Evolutionary conservation across 129 eudicot species (phyloP).

Genomic region (Chrysanthemum makinoi): DNA sequence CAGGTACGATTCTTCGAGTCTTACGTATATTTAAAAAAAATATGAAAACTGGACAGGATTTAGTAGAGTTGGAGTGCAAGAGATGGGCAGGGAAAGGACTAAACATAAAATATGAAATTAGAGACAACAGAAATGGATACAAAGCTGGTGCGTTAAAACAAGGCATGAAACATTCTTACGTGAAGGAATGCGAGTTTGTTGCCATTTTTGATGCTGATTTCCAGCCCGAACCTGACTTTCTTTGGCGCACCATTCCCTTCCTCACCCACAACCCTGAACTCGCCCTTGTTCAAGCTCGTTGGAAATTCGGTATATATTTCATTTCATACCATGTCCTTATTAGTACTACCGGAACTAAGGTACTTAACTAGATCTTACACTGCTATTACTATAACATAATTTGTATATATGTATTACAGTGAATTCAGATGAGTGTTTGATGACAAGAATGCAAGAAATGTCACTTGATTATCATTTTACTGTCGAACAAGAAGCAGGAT

Average conservation of each 20-base stretch:
- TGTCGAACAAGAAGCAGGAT: conserved; percentile 97
- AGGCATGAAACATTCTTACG: conserved; percentile 76
- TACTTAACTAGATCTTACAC: too few species aligned
- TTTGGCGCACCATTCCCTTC: conserved; percentile 70
- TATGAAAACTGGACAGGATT: conserved; percentile 40
- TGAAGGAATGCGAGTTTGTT: conserved; percentile 69
- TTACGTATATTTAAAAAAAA: too few species aligned
- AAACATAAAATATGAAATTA: conserved; percentile 72
- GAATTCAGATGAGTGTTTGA: conserved; percentile 88
- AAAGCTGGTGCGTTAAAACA: conserved; percentile 85
- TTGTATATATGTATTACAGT: conserved; percentile 41
- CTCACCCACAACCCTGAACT: conserved; percentile 72
- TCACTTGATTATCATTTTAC: conserved; percentile 88
- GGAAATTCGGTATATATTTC: conserved; percentile 65
- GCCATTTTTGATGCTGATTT: conserved; percentile 93
- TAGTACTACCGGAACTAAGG: not conserved
- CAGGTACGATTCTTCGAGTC: too few species aligned
- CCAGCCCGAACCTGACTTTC: conserved; percentile 76
- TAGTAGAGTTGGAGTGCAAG: conserved; percentile 71
- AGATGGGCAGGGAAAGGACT: conserved; percentile 89
- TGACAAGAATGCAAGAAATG: conserved; percentile 99
- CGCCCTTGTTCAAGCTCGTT: conserved; percentile 89
- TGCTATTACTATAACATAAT: not conserved
- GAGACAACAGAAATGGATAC: conserved; percentile 79
- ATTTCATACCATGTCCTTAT: not conserved